These are phyloP conservation scores for Eimeria tenella DNA, from an alignment of 169 alveolate genomes.

Conservation along the genomic window DNA sequence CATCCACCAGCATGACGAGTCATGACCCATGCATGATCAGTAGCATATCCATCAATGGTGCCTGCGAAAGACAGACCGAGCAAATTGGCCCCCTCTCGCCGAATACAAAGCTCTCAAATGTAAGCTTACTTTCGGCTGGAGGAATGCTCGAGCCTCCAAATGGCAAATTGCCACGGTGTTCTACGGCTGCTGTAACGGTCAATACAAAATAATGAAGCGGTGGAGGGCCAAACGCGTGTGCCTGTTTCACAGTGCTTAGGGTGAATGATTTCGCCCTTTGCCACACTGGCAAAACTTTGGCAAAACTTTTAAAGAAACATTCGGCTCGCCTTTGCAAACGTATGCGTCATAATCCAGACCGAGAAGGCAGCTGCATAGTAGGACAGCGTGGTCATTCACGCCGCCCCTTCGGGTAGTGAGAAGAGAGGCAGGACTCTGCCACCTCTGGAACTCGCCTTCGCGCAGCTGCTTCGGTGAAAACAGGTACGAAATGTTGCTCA, in stretches of 20 bases:
- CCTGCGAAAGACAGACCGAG: background rate
- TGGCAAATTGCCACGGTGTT: too few species aligned
- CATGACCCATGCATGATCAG: conserved; percentile 85
- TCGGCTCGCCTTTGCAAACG: conserved; percentile 81
- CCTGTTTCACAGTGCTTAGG: too few species aligned
- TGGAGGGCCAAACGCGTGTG: too few species aligned
- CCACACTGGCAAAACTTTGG: background rate
- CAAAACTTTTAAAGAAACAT: background rate
- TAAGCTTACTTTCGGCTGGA: too few species aligned
- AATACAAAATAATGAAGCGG: too few species aligned
- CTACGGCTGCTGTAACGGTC: too few species aligned
- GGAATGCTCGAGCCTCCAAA: too few species aligned
- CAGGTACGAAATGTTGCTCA: conserved; percentile 78
- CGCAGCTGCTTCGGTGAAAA: conserved; percentile 63
- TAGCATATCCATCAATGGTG: conserved; percentile 24
- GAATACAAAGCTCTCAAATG: too few species aligned
- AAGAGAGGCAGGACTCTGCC: conserved; percentile 76
- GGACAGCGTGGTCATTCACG: conserved; percentile 84
- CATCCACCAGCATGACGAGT: conserved; percentile 84
- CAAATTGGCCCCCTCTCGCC: background rate
- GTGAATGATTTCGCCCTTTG: too few species aligned
- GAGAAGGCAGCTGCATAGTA: conserved; percentile 83
- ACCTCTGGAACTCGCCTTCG: conserved; percentile 68
- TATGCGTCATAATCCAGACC: conserved; percentile 85
- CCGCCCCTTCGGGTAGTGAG: conserved; percentile 82